These are phyloP conservation scores for Sporodiniella umbellata DNA, from an alignment of 371 early-diverging fungal genomes.

Conservation along the genomic window DNA sequence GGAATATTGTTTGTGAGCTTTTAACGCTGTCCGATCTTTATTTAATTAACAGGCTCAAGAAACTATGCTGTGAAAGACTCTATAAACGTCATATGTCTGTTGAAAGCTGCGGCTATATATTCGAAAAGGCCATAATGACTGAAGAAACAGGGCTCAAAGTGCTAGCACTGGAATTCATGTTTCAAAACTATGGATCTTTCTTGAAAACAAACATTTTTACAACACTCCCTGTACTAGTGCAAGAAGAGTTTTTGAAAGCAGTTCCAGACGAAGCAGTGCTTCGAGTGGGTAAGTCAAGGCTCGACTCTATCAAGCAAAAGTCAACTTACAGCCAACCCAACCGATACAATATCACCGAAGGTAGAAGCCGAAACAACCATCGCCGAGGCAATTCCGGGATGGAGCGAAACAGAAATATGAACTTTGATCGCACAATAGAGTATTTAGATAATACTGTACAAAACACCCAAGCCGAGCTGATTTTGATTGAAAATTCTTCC, in stretches of 20 bases:
- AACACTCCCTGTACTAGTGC: slow-evolving; percentile 26
- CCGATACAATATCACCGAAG: not conserved
- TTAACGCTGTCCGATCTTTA: slow-evolving; percentile 60
- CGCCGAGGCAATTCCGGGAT: not conserved
- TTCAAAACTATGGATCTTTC: slow-evolving; percentile 49
- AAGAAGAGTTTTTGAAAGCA: slow-evolving; percentile 36
- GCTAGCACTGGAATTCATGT: slow-evolving; percentile 47
- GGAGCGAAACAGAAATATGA: not conserved
- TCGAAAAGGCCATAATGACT: slow-evolving; percentile 52
- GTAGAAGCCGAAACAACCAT: no score
- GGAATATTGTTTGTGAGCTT: slow-evolving; percentile 48
- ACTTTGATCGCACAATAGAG: not conserved
- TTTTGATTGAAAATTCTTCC: slow-evolving; percentile 2
- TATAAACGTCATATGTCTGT: slow-evolving; percentile 45
- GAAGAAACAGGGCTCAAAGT: slow-evolving; percentile 52
- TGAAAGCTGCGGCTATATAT: slow-evolving; percentile 52
- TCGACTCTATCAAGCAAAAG: not conserved
- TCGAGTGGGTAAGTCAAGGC: slow-evolving; percentile 18
- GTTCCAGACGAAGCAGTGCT: slow-evolving; percentile 43
- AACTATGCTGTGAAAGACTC: slow-evolving; percentile 49
- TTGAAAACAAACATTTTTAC: slow-evolving; percentile 48
- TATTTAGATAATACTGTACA: not conserved
- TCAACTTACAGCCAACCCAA: not conserved
- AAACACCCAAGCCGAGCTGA: not conserved
- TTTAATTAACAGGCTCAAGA: slow-evolving; percentile 52